phyloP scores from a whole-genome alignment of 257 asterid species.

The Capsicum pubescens region DNA sequence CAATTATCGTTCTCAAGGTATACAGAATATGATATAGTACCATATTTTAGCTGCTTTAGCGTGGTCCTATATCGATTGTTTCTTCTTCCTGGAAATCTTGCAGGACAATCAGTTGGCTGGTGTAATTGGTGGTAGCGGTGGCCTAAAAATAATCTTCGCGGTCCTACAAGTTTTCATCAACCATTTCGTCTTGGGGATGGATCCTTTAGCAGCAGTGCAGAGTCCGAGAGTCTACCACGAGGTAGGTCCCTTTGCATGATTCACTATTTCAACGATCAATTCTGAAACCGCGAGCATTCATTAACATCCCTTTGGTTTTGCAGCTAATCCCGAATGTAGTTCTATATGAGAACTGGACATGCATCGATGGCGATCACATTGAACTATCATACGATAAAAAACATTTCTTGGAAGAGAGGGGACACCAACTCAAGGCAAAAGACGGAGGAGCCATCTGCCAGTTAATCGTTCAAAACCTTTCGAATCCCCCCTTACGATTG shows the following conservation, averaged over 20 bases:
- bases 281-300: background rate
- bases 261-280: background rate
- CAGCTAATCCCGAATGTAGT: constrained; percentile 86
- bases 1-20: constrained; percentile 87
- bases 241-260: constrained; percentile 45
- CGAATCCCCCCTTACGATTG: background rate
- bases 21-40: background rate
- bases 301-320: constrained; percentile 6
- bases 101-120: constrained; percentile 84
- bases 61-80: background rate
- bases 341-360: constrained; percentile 81
- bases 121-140: constrained; percentile 93
- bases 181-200: constrained; percentile 81
- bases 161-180: constrained; percentile 82
- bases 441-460: constrained; percentile 81
- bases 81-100: constrained; percentile 13
- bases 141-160: constrained; percentile 76
- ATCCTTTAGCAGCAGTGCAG: constrained; percentile 75
- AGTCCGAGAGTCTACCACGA: constrained; percentile 83
- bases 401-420: constrained; percentile 68
- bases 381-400: constrained; percentile 55
- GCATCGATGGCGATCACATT: constrained; percentile 79
- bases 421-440: constrained; percentile 65
- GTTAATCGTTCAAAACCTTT: constrained; percentile 71
- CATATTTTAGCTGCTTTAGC: background rate